A percentile compares a stretch with the other conserved stretches of the same genome.
Conservation (phyloP, 805 yeast species). For the Ogataea angusta region DNA sequence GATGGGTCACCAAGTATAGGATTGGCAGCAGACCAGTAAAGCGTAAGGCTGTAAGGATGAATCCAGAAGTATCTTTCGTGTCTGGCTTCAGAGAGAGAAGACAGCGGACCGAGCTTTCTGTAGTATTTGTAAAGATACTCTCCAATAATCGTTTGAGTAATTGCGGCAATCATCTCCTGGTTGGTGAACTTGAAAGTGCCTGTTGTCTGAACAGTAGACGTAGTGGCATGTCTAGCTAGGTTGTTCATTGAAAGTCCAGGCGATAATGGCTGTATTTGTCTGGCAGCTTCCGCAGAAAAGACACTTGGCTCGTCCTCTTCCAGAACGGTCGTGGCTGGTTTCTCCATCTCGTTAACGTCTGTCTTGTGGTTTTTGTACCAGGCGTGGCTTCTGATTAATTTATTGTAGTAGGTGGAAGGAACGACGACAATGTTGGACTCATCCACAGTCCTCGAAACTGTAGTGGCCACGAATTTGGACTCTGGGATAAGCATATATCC, state of each 20-base stretch:
- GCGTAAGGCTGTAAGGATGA: constrained; percentile 86
- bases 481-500: constrained; percentile 58
- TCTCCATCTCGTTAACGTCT: constrained; percentile 6
- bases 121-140: constrained; percentile 85
- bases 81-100: constrained; percentile 70
- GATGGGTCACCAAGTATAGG: constrained; percentile 73
- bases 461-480: constrained; percentile 59
- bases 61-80: constrained; percentile 96
- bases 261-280: constrained; percentile 8
- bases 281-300: constrained; percentile 5
- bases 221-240: constrained; percentile 16
- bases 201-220: constrained; percentile 32
- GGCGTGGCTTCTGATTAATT: constrained; percentile 44
- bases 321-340: constrained; percentile 3
- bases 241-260: constrained; percentile 14
- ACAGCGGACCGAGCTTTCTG: constrained; percentile 70
- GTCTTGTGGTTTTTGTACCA: constrained; percentile 26
- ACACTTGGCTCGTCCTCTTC: constrained; percentile 18
- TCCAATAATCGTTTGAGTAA: constrained; percentile 92
- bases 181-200: constrained; percentile 67
- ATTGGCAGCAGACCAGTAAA: constrained; percentile 83
- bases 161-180: constrained; percentile 73
- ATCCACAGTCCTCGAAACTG: constrained; percentile 54
- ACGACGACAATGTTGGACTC: constrained; percentile 55
- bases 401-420: constrained; percentile 62